Percentiles rank a stretch among this genome's conserved stretches.
Conservation (phyloP, 305 asterid species). For the Fraxinus floribunda region DNA sequence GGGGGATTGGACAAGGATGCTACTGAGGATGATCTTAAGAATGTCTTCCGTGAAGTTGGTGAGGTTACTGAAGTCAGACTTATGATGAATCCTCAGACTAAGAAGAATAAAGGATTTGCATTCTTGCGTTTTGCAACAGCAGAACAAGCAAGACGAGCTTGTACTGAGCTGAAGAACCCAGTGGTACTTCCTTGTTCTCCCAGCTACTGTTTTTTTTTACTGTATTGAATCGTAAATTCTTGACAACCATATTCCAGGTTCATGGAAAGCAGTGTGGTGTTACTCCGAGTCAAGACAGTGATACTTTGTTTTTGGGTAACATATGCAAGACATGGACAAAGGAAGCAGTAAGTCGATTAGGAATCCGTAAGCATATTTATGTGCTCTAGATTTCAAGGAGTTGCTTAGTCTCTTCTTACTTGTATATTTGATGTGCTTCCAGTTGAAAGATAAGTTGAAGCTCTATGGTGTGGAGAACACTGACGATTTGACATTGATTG, state of each 20-base stretch:
- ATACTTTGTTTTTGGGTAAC: constrained; percentile 91
- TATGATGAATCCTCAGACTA: constrained; percentile 94
- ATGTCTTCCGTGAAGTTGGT: constrained; percentile 88
- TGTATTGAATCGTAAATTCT: constrained; percentile 28
- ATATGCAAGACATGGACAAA: constrained; percentile 92
- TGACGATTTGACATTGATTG: constrained; percentile 54
- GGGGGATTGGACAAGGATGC: constrained; percentile 99
- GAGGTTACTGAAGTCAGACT: constrained; percentile 92
- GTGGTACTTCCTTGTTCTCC: constrained; percentile 64
- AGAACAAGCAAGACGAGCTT: constrained; percentile 93
- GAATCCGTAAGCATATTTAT: constrained; percentile 27
- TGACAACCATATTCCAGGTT: constrained; percentile 70
- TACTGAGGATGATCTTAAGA: constrained; percentile 77
- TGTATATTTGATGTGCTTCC: constrained; percentile 41
- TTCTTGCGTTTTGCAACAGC: constrained; percentile 93
- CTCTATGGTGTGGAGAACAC: constrained; percentile 45
- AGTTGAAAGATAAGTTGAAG: constrained; percentile 53
- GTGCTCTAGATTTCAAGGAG: constrained; percentile 19
- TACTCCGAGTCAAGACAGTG: constrained; percentile 97
- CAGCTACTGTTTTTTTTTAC: constrained; percentile 24
- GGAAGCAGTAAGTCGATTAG: constrained; percentile 79
- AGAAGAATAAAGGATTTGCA: constrained; percentile 97
- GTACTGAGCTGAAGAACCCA: constrained; percentile 74
- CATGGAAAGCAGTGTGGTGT: constrained; percentile 98
- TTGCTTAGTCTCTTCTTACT: constrained; percentile 37